phyloP scores from a whole-genome alignment of 2,329 filamentous ascomycete species.

The Domatiomyces globalis region DNA sequence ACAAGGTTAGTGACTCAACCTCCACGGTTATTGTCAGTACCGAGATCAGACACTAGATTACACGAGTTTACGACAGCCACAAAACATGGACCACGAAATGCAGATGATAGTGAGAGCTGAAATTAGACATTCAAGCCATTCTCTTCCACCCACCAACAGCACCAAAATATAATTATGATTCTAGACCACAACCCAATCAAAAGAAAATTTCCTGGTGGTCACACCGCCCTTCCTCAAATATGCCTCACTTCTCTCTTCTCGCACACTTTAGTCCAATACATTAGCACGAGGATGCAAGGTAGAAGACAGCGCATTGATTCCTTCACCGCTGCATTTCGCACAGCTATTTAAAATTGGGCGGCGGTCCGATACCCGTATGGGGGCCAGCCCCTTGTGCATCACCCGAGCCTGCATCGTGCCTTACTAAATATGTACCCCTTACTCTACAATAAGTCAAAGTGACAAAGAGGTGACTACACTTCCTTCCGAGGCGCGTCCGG shows the following conservation, averaged over 20 bases:
- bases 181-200: background rate
- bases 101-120: background rate
- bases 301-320: background rate
- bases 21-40: background rate
- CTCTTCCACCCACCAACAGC: background rate
- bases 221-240: background rate
- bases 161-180: background rate
- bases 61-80: background rate
- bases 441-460: no score
- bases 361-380: background rate
- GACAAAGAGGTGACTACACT: no score
- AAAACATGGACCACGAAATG: background rate
- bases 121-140: background rate
- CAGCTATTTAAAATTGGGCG: no score
- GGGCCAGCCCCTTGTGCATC: no score
- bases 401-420: no score
- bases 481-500: no score
- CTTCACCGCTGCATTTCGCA: background rate
- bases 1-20: background rate
- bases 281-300: background rate
- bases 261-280: background rate
- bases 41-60: no score
- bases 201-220: background rate
- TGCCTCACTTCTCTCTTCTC: background rate
- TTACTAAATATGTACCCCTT: no score